Base-by-base conservation (phyloP, 805 yeast species). In the Blastobotrys parvus region DNA sequence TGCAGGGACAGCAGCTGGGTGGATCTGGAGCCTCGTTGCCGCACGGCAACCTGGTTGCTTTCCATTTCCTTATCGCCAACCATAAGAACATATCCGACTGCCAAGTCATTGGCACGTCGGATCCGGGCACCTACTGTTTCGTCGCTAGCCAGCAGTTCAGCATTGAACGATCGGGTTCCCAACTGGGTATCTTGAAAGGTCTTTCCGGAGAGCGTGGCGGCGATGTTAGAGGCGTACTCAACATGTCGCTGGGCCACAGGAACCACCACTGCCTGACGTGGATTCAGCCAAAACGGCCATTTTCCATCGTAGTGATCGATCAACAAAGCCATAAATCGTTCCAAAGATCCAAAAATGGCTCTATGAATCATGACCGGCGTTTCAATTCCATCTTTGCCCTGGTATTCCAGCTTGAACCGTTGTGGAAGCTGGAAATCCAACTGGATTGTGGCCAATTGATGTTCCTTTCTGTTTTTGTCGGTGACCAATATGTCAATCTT, bases 241-340 rank as follows among this genome's bases (percentile, higher is more conserved):
- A 62, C 58, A 55, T 83, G 89, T 7, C 71, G 64, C 0, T 77
- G 77, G 45, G 80, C 78, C 3, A 88, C 78, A 1, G 98, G 97
- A 4, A 92, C 70, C 2, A 92, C 70, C 32, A 83, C 70, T 0
- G 90, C 92, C 60, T 92, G 98, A 48, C 94, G 72, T 4, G 97
- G 97, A 50, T 82, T 86, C 35, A 92, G 58, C 98, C 98, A 92
- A 59, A 92, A 88, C 7, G 98, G 98, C 97, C 97, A 92, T 52
- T 81, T 80, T 0, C 97, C 98, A 44, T 77, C 75, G 60, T 79
- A 86, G 51, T 89, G 94, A 59, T 92, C 97, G 41, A 92, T 78
- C 47, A 92, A 67, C 46, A 92, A 74, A 1, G 97, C 96, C 64
- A 92, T 65, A 58, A 92, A 92, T 55, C 98, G 71, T 61, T 92